phyloP scores from a whole-genome alignment of 176 grass and related monocot species.

The Cenchrus purpureus region DNA sequence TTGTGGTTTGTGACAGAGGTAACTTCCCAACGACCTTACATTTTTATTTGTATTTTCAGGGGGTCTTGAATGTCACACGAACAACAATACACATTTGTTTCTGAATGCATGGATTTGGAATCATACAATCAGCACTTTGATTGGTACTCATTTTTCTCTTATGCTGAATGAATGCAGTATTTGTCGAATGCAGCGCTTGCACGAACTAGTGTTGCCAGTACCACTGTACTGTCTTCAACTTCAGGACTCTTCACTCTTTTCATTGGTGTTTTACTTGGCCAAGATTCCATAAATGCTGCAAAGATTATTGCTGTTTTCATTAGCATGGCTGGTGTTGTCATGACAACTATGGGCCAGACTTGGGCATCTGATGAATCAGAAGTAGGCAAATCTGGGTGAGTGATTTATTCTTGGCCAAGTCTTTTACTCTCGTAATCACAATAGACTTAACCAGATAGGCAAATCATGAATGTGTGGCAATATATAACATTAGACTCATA shows the following conservation, averaged over 20 bases:
- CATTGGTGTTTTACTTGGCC: constrained; percentile 81
- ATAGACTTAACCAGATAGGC: neutral
- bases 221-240: constrained; percentile 94
- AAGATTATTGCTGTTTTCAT: constrained; percentile 89
- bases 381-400: constrained; percentile 70
- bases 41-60: constrained; percentile 13
- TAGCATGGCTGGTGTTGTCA: constrained; percentile 91
- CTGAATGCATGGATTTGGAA: constrained; percentile 4
- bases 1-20: constrained; percentile 99
- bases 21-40: constrained; percentile 32
- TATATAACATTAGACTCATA: neutral
- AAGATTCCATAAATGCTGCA: constrained; percentile 87
- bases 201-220: constrained; percentile 99
- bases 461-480: neutral
- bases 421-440: constrained; percentile 21
- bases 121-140: neutral
- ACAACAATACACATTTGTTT: neutral
- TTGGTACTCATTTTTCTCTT: constrained; percentile 38
- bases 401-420: neutral
- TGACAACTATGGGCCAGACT: constrained; percentile 97
- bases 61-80: neutral
- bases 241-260: constrained; percentile 97
- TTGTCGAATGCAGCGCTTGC: constrained; percentile 98
- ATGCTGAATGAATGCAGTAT: constrained; percentile 72
- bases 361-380: constrained; percentile 93